These are phyloP conservation scores for Fusarium siculi DNA, from an alignment of 2,329 filamentous ascomycete genomes.

Conservation along the genomic window DNA sequence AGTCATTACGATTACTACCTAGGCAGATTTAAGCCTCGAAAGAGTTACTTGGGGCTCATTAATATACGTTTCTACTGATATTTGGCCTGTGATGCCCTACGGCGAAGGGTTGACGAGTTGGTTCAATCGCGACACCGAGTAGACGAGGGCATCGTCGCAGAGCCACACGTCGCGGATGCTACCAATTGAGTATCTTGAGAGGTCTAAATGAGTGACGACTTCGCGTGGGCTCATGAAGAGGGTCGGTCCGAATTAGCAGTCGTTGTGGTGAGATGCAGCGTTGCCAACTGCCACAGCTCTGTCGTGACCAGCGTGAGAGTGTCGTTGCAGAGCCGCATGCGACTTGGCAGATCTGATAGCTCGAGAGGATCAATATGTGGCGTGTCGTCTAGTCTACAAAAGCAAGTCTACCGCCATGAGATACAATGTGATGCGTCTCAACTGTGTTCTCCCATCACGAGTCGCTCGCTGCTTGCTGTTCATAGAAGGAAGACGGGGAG, in stretches of 20 bases:
- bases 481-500: not conserved
- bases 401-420: not conserved
- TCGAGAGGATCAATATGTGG: accelerated
- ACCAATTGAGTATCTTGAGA: too few species aligned
- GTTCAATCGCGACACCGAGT: not conserved
- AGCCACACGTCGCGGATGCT: too few species aligned
- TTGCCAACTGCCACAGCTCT: not conserved
- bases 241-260: too few species aligned
- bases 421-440: not conserved
- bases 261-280: too few species aligned
- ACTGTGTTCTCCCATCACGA: not conserved
- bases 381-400: accelerated
- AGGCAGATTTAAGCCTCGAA: accelerated
- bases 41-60: too few species aligned
- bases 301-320: not conserved
- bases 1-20: accelerated
- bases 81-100: accelerated
- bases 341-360: accelerated
- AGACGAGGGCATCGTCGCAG: too few species aligned
- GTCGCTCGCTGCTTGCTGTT: not conserved
- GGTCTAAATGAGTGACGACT: too few species aligned
- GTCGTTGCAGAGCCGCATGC: not conserved
- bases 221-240: too few species aligned
- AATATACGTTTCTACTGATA: too few species aligned
- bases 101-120: too few species aligned